These are phyloP conservation scores for Debaryomycetaceae sp. DNA, from an alignment of 1,139 yeast species.

Conservation along the genomic window DNA sequence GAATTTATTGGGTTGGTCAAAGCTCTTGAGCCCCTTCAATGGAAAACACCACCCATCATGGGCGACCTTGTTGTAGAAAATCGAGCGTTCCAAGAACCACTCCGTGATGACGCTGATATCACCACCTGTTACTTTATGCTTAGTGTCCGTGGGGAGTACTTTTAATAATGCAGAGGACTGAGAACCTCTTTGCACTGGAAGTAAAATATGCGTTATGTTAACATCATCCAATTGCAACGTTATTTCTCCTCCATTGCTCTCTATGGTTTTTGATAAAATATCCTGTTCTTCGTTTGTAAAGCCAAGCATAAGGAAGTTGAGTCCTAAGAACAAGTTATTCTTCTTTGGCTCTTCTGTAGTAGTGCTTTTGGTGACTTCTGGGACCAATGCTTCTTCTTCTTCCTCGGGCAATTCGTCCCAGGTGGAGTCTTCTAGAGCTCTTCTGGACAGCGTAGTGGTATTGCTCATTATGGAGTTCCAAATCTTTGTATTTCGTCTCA, in stretches of 20 bases:
- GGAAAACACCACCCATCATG: conserved; percentile 77
- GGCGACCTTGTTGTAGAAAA: conserved; percentile 54
- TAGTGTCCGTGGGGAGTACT: conserved; percentile 20
- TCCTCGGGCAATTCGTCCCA: conserved; percentile 28
- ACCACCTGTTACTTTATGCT: conserved; percentile 20
- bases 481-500: conserved; percentile 16
- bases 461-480: conserved; percentile 54
- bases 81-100: conserved; percentile 80
- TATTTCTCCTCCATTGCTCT: conserved; percentile 41
- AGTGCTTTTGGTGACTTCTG: not conserved
- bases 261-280: conserved; percentile 35
- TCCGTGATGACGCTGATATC: conserved; percentile 54
- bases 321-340: conserved; percentile 29
- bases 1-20: conserved; percentile 23
- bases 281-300: conserved; percentile 31
- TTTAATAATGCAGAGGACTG: conserved; percentile 23
- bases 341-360: conserved; percentile 1
- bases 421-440: conserved; percentile 18
- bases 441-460: conserved; percentile 15
- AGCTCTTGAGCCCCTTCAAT: conserved; percentile 36
- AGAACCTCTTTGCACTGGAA: conserved; percentile 37
- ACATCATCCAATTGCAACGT: conserved; percentile 18
- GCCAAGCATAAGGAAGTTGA: conserved; percentile 36
- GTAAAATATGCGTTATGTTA: conserved; percentile 35
- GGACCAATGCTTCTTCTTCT: conserved; percentile 2